A percentile compares a stretch with the other conserved stretches of the same genome.
These are phyloP conservation scores for Kazachstania bromeliacearum DNA, from an alignment of 805 yeast genomes.

Conservation along the genomic window DNA sequence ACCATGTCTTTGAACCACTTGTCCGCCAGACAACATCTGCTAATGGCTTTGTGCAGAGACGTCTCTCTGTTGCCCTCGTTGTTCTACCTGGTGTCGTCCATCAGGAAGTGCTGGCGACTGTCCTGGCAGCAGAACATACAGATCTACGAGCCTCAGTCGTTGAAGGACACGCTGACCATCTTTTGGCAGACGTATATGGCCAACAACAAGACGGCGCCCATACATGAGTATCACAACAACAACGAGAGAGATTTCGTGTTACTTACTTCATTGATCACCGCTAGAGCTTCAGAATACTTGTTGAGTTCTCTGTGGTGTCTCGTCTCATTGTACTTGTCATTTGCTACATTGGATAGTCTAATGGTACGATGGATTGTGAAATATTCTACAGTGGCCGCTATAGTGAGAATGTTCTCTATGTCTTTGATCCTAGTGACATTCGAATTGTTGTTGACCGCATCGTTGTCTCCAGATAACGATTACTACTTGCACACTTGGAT, in stretches of 20 bases:
- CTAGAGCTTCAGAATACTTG: conserved; percentile 67
- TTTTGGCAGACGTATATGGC: conserved; percentile 16
- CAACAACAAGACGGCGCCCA: conserved; percentile 11
- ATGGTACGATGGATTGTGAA: conserved; percentile 92
- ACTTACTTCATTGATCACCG: conserved; percentile 38
- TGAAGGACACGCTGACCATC: conserved; percentile 14
- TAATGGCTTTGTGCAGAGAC: conserved; percentile 71
- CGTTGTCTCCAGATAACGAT: conserved; percentile 61
- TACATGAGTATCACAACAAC: not conserved
- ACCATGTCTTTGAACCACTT: conserved; percentile 59
- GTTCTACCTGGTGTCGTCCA: conserved; percentile 41
- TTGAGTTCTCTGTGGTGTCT: conserved; percentile 88
- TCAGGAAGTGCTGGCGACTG: conserved; percentile 23
- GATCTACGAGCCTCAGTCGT: conserved; percentile 19
- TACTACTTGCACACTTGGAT: conserved; percentile 88
- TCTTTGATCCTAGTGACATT: conserved; percentile 61
- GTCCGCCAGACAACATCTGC: conserved; percentile 66
- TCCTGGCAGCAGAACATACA: conserved; percentile 12
- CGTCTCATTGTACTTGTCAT: conserved; percentile 77
- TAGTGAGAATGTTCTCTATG: conserved; percentile 76
- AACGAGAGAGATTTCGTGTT: conserved; percentile 9
- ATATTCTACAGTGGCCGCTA: conserved; percentile 81
- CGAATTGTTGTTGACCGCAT: conserved; percentile 56
- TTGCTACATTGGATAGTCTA: conserved; percentile 75
- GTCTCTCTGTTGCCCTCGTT: conserved; percentile 63